Base-by-base conservation (phyloP, 768 basidiomycete genomes). In the Pleurotus ostreatus region DNA sequence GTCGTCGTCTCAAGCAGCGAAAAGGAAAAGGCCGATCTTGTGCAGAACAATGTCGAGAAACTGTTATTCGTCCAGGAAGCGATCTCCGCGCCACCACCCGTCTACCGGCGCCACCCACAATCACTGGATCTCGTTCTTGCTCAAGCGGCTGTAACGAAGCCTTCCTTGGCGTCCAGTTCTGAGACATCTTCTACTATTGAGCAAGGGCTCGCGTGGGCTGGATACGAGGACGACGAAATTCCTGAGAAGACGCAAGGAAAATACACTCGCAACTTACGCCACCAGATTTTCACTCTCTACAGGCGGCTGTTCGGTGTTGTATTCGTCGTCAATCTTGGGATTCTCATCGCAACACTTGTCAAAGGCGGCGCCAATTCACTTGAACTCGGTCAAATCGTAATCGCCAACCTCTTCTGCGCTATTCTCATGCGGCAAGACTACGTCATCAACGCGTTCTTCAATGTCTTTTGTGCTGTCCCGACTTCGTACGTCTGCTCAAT, bases 271-370 rank as follows among this genome's bases (percentile, higher is more conserved):
- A 81, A 83, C 62, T 61, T 84, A 26, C 79, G 83, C 44, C 76
- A 82, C 63, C 78, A 77, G 56, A 66, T 84, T 55, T 79, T 82
- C 67, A 74, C 76, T 7, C 70, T 84, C 11, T 86, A 84, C 63
- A 79, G 81, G 47, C 76, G 82, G 37, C 73, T 86, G 0, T 86
- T 86, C 62, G 76, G 79, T 38, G 62, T 84, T 44, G 78, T 83
- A n/a, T 81, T 84, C 67, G 59, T 81, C 46, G 70, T 73, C 23
- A 85, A 86, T 63, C 66, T 83, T 66, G 75, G 69, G 1, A 72
- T 82, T 43, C 77, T 84, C 66, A 78, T 85, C 56, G 70, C 64
- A 22, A 59, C 75, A 38, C 49, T 73, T 39, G 63, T 74, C 53
- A 67, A 61, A 39, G 70, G 61, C 13, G 56, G 71, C 6, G 69